A percentile compares a stretch with the other conserved stretches of the same genome.
phyloP scores from a whole-genome alignment of 495 filamentous ascomycete genomes.

The Neurospora hispaniola region DNA sequence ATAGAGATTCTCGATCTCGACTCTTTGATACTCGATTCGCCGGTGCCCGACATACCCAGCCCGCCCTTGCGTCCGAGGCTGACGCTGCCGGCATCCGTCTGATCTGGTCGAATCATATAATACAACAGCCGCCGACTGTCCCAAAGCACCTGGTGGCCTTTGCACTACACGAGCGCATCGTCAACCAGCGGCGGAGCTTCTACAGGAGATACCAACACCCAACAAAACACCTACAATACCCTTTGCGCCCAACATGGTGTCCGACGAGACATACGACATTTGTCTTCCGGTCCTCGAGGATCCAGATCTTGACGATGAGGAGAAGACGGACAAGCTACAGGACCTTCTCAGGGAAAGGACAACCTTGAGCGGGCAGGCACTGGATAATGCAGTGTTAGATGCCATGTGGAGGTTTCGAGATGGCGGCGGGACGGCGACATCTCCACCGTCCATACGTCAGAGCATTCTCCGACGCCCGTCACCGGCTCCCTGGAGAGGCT shows the following conservation, averaged over 20 bases:
- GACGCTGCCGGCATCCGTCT: neutral
- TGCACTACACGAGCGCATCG: constrained; percentile 6
- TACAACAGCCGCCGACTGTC: neutral
- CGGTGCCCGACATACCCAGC: neutral
- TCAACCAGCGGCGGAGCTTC: neutral
- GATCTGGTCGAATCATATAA: neutral
- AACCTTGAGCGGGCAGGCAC: constrained; percentile 56
- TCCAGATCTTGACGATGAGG: constrained; percentile 75
- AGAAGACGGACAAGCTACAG: constrained; percentile 87
- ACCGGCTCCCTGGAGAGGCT: constrained; percentile 87
- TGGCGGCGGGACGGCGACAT: constrained; percentile 58
- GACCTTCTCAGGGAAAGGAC: constrained; percentile 75
- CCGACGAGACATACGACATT: constrained; percentile 83
- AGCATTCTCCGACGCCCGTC: constrained; percentile 83
- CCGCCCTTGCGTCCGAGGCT: neutral
- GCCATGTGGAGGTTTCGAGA: constrained; percentile 87
- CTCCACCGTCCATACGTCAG: constrained; percentile 71
- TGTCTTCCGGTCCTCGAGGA: constrained; percentile 86
- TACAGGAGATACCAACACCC: neutral
- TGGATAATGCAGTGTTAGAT: constrained; percentile 88
- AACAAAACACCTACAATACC: neutral
- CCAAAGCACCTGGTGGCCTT: neutral
- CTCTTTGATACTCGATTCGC: neutral
- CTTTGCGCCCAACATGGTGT: constrained; percentile 54
- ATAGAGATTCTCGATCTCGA: neutral